Conservation (phyloP, 768 basidiomycete species). For the Termitomyces titanicus region DNA sequence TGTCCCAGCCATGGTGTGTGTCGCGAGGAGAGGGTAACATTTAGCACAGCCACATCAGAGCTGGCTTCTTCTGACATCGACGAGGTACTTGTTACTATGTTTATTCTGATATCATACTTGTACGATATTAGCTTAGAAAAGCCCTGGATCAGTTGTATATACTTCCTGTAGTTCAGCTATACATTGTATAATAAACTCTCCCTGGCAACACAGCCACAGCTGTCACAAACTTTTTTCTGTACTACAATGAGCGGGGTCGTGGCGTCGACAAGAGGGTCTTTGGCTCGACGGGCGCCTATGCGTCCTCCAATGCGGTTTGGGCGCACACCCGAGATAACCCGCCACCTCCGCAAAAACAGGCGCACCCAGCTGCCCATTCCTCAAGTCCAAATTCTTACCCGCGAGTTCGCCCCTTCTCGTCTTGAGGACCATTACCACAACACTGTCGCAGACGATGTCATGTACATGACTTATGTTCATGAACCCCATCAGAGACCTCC, state of each 20-base stretch:
- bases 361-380: slow-evolving; percentile 67
- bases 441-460: slow-evolving; percentile 80
- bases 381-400: slow-evolving; percentile 59
- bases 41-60: slow-evolving; percentile 3
- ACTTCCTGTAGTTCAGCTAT: too few relatives aligned
- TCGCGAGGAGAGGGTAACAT: slow-evolving; percentile 30
- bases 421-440: slow-evolving; percentile 81
- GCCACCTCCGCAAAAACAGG: slow-evolving; percentile 42
- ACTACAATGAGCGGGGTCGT: neutral
- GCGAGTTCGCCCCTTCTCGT: slow-evolving; percentile 70
- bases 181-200: too few relatives aligned
- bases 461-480: slow-evolving; percentile 95
- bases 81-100: too few relatives aligned
- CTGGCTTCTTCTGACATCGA: too few relatives aligned
- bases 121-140: too few relatives aligned
- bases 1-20: slow-evolving; percentile 59
- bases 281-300: neutral
- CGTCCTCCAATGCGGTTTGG: slow-evolving; percentile 40
- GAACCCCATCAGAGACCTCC: slow-evolving; percentile 49
- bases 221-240: neutral
- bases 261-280: neutral
- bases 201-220: neutral
- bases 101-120: too few relatives aligned
- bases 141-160: too few relatives aligned
- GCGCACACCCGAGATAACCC: slow-evolving; percentile 43